Evolutionary conservation across 805 yeast genomes (phyloP).

Genomic region (Candida sithepensis): DNA sequence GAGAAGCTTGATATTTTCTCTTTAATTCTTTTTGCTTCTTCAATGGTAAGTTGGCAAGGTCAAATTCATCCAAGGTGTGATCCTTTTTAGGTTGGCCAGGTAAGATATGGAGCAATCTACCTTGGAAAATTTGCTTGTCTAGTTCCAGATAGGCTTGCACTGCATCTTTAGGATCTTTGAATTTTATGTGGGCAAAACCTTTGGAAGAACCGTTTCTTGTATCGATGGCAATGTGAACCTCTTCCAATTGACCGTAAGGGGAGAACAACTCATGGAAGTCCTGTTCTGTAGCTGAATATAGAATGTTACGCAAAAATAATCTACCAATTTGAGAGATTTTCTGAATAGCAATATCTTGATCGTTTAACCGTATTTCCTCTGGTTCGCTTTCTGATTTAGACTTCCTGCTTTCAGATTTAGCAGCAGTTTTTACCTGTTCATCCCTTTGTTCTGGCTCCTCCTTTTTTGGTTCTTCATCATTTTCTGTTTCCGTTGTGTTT

Average conservation of each 20-base stretch:
- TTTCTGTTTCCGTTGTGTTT: slow-evolving; percentile 16
- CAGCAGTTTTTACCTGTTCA: slow-evolving; percentile 11
- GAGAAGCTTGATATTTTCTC: slow-evolving; percentile 79
- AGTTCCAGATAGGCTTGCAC: slow-evolving; percentile 65
- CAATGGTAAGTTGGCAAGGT: slow-evolving; percentile 82
- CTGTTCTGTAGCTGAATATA: slow-evolving; percentile 72
- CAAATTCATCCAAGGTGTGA: slow-evolving; percentile 86
- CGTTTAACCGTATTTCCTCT: slow-evolving; percentile 24
- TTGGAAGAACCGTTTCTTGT: slow-evolving; percentile 86
- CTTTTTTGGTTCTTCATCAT: slow-evolving; percentile 1
- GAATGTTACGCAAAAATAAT: slow-evolving; percentile 81
- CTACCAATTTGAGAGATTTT: slow-evolving; percentile 71
- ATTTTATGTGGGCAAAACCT: slow-evolving; percentile 87
- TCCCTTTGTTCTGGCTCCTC: slow-evolving; percentile 3
- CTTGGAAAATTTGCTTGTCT: slow-evolving; percentile 91
- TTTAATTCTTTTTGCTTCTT: slow-evolving; percentile 87
- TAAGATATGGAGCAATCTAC: slow-evolving; percentile 83
- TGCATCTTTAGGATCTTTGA: slow-evolving; percentile 67
- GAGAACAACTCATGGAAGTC: slow-evolving; percentile 68
- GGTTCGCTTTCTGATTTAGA: slow-evolving; percentile 4
- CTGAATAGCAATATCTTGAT: slow-evolving; percentile 45
- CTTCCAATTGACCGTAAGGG: slow-evolving; percentile 70
- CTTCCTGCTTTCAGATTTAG: background rate
- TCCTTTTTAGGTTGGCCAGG: slow-evolving; percentile 82
- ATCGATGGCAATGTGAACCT: slow-evolving; percentile 90